phyloP scores from a whole-genome alignment of 2,329 filamentous ascomycete genomes.

The Paraphaeosphaeria sporulosa region DNA sequence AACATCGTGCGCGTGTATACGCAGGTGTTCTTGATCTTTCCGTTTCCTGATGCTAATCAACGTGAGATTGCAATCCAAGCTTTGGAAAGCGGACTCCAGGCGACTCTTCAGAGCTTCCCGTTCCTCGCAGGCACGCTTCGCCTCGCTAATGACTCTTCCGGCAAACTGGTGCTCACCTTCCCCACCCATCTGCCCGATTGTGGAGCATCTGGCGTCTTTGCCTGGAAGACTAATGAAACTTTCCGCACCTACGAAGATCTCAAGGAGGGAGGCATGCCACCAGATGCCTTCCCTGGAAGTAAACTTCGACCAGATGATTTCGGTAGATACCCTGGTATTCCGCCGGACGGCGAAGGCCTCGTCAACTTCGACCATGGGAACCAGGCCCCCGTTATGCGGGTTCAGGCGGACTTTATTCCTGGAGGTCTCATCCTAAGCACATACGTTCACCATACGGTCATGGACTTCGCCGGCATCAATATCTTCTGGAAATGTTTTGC shows the following conservation, averaged over 20 bases:
- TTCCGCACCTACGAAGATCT: slow-evolving; percentile 41
- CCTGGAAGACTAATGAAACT: slow-evolving; percentile 28
- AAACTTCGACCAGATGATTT: slow-evolving; percentile 43
- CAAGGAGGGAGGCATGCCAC: slow-evolving; percentile 42
- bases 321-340: slow-evolving; percentile 34
- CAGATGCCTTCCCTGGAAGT: slow-evolving; percentile 37
- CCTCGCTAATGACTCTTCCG: slow-evolving; percentile 31
- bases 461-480: slow-evolving; percentile 41
- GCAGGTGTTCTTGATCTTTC: slow-evolving; percentile 41
- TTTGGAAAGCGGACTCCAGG: slow-evolving; percentile 32
- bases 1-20: slow-evolving; percentile 44
- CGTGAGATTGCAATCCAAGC: slow-evolving; percentile 36
- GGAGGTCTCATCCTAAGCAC: slow-evolving; percentile 46
- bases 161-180: slow-evolving; percentile 38
- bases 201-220: slow-evolving; percentile 27
- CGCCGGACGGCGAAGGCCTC: slow-evolving; percentile 37
- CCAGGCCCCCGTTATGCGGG: slow-evolving; percentile 37
- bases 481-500: slow-evolving; percentile 37
- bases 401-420: slow-evolving; percentile 45
- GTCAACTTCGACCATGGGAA: slow-evolving; percentile 33
- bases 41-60: slow-evolving; percentile 38
- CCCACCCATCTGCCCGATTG: slow-evolving; percentile 29
- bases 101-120: slow-evolving; percentile 35
- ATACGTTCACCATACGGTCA: slow-evolving; percentile 43
- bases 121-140: slow-evolving; percentile 43